Conservation (phyloP, 2,329 filamentous ascomycete species). For the Xylariaceae sp. region DNA sequence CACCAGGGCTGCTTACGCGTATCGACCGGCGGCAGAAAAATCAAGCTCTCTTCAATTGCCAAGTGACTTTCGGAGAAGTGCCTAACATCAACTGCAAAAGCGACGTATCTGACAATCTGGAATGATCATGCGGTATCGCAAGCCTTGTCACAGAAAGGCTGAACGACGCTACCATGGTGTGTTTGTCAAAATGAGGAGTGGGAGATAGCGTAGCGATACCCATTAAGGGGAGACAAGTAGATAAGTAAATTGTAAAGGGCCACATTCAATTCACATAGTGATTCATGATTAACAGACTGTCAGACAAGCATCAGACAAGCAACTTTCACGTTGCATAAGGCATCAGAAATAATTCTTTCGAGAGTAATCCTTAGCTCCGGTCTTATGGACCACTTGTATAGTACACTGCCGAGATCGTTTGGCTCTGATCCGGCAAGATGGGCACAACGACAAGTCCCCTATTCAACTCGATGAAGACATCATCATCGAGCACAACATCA, state of each 20-base stretch:
- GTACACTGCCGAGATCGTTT: conserved; percentile 3
- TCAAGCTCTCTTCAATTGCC: conserved; percentile 1
- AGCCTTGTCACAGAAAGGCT: conserved; percentile 1
- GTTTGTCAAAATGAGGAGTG: neutral
- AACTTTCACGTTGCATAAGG: no score
- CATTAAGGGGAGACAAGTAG: neutral
- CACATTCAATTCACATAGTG: neutral
- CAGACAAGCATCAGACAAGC: neutral
- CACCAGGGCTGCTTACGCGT: neutral
- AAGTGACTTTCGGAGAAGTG: conserved; percentile 4
- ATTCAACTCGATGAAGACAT: conserved; percentile 4
- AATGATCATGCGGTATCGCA: conserved; percentile 2
- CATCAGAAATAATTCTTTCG: neutral
- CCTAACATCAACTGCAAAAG: neutral
- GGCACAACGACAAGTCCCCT: neutral
- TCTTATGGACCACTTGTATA: conserved; percentile 1
- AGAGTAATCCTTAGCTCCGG: conserved; percentile 1
- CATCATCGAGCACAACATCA: conserved; percentile 3
- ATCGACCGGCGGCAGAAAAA: conserved; percentile 1
- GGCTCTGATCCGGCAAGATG: conserved; percentile 4
- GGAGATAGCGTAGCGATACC: neutral
- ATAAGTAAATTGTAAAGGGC: conserved; percentile 4
- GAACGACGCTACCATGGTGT: neutral
- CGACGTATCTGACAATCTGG: neutral
- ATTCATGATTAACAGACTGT: conserved; percentile 1